Evolutionary conservation across 2,329 filamentous ascomycete species (phyloP), one percentile per base, ranked within the genome.

Genomic region (Domatiomyces globalis): DNA sequence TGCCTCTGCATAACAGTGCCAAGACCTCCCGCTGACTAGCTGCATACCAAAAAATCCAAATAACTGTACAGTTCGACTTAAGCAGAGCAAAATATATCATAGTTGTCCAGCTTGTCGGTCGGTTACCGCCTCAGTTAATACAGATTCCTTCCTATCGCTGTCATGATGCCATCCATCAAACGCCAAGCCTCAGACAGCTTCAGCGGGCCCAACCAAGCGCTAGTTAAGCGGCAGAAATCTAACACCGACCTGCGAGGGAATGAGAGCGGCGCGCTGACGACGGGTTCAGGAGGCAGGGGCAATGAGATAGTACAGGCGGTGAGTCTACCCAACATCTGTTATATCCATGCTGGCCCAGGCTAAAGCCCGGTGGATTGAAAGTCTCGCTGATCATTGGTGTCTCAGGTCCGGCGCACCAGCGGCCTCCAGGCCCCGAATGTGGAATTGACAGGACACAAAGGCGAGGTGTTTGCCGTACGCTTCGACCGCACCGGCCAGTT

Each of bases 401-500:
- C 55, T 46, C 68, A 94, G 88, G 78, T 79, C 56, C 79, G 83
- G 50, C 79, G 87, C 61, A 89, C 87, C 46, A 94, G 87, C 66
- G 81, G 79, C 49, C 76, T 98, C 27, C 83, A 94, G 66, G 85
- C 90, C 52, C 88, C 90, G 1, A 84, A 95, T 45, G 95, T 96
- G 88, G 87, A 96, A 69, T 74, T 98, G 51, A 84, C 83, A 48
- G 79, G 79, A 22, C 80, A 83, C 59, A 74, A 74, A 29, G 88
- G 87, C 18, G 92, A 98, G 71, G 80, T 98, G 46, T 96, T 96
- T 65, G 77, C 87, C 20, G 85, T 87, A 47, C 84, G 86, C 64
- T 98, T 98, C 64, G 87, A 95, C 64, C 84, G 87, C 2, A 84
- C 84, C 1, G 90, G 89, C 44, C 84, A 88, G 56, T 76, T 87